These are phyloP conservation scores for Podospora pseudocomata DNA, from an alignment of 495 filamentous ascomycete species.

Conservation along the genomic window DNA sequence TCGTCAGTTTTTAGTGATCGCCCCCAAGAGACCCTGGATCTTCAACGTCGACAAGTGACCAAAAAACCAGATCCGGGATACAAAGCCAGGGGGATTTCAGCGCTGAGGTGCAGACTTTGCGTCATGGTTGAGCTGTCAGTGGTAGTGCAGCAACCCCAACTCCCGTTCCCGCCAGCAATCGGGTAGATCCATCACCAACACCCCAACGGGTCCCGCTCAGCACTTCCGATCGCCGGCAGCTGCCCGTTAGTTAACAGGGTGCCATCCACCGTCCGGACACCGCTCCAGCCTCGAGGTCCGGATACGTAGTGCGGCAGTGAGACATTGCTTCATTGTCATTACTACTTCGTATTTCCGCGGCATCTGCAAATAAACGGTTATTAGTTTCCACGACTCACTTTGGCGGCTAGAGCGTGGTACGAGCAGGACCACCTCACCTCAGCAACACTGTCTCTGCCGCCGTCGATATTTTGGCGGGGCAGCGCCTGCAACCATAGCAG, in stretches of 20 bases:
- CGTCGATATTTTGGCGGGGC: background rate
- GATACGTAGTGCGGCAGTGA: background rate
- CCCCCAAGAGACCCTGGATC: background rate
- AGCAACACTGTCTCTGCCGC: background rate
- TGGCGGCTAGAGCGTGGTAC: background rate
- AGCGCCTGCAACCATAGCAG: background rate
- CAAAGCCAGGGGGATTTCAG: background rate
- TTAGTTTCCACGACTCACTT: background rate
- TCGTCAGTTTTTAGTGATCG: background rate
- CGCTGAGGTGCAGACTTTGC: background rate
- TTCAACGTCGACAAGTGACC: background rate
- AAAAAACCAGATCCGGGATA: background rate
- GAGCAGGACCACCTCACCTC: background rate
- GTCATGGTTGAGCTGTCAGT: background rate
- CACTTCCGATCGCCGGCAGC: background rate
- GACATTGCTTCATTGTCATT: background rate
- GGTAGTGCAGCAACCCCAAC: too few relatives aligned
- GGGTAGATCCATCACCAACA: background rate
- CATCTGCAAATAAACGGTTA: background rate
- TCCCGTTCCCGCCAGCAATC: background rate
- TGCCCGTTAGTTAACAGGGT: background rate
- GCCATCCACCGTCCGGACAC: background rate
- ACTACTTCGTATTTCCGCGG: too few relatives aligned
- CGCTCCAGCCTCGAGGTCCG: background rate
- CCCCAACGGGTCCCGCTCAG: background rate